A percentile compares a stretch with the other conserved stretches of the same genome.
These are phyloP conservation scores for Acacia confusa DNA, from an alignment of 306 rosid genomes.

Conservation along the genomic window DNA sequence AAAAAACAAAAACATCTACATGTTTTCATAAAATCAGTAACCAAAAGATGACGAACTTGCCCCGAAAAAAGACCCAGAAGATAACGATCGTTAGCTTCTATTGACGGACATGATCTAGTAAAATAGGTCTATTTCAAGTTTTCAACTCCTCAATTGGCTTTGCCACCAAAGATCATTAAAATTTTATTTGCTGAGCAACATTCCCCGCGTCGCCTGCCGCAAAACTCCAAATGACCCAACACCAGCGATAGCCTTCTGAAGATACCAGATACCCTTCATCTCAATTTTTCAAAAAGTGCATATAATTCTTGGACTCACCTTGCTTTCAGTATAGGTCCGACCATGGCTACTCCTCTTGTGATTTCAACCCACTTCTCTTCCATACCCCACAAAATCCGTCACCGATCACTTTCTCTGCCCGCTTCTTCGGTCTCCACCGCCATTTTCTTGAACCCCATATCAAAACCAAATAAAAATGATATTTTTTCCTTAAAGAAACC, in stretches of 20 bases:
- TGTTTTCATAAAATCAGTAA: too few species aligned
- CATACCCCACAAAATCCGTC: conserved; percentile 6
- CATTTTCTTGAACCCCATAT: background rate
- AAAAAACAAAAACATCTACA: too few species aligned
- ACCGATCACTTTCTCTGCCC: background rate
- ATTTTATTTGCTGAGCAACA: background rate
- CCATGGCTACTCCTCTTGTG: conserved; percentile 39
- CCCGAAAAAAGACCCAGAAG: background rate
- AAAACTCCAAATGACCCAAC: background rate
- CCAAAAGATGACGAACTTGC: background rate
- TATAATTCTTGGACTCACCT: background rate
- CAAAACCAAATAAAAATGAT: background rate
- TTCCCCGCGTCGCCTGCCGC: background rate
- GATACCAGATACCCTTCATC: background rate
- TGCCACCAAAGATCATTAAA: background rate
- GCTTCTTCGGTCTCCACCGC: background rate
- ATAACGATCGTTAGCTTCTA: background rate
- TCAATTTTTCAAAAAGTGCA: background rate
- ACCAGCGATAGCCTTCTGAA: background rate
- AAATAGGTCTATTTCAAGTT: background rate
- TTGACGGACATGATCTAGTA: background rate
- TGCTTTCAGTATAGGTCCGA: background rate
- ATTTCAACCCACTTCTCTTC: conserved; percentile 34
- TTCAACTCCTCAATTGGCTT: background rate
- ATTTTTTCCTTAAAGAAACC: background rate